Evolutionary conservation across 306 rosid genomes (phyloP).

Genomic region (Trifolium fragiferum): DNA sequence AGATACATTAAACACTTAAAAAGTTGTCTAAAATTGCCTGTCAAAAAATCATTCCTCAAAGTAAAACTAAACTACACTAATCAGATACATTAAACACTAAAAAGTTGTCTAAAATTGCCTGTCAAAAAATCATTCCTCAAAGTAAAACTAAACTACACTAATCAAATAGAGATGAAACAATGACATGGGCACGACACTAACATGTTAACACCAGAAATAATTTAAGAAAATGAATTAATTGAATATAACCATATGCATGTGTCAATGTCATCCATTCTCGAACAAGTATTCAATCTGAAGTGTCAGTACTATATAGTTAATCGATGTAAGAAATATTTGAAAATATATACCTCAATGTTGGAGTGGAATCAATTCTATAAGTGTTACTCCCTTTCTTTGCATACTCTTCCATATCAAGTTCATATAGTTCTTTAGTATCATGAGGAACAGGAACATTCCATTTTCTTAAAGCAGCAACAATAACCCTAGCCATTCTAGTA

Average conservation of each 20-base stretch:
- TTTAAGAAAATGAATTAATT: background rate
- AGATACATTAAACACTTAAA: background rate
- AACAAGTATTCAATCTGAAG: background rate
- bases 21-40: background rate
- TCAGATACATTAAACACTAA: background rate
- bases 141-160: background rate
- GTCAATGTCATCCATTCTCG: too few relatives aligned
- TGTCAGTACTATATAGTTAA: background rate
- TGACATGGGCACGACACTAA: background rate
- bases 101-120: background rate
- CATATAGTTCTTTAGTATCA: slow-evolving; percentile 69
- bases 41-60: background rate
- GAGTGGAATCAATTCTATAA: slow-evolving; percentile 63
- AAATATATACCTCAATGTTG: slow-evolving; percentile 55
- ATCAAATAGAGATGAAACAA: background rate
- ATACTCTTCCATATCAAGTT: slow-evolving; percentile 60
- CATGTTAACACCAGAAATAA: background rate
- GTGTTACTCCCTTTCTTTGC: slow-evolving; percentile 49
- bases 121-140: background rate
- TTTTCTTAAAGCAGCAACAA: slow-evolving; percentile 68
- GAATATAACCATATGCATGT: background rate
- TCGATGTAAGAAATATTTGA: background rate
- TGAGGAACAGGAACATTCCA: slow-evolving; percentile 53
- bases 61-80: background rate
- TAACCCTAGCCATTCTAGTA: slow-evolving; percentile 62